Evolutionary conservation across 176 grass and related monocot species (phyloP), one percentile per base, ranked within the genome.

Genomic region (Oryza rufipogon): DNA sequence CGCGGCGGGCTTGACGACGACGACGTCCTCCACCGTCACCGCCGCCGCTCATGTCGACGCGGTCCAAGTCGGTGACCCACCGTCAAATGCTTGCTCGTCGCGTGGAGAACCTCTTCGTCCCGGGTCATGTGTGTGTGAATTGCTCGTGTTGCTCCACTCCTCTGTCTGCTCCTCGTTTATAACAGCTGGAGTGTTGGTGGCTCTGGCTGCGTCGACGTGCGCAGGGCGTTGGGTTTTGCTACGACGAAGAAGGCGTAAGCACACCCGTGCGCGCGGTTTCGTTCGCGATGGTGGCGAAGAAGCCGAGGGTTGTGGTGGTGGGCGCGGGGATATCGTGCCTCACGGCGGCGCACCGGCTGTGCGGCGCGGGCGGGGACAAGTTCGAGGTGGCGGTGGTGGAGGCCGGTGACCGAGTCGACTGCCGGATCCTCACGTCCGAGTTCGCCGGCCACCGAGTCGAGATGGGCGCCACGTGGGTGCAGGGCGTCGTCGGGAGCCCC

Each of bases 381-480:
- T 93, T 97, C 80, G 91, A 97, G 66, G 90, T 97, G 49, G 78
- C 66, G 69, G 87, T 97, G 32, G 88, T 88, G 19, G 92, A 98
- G 38, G 92, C 87, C 5, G 41, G 85, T 6, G 4, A 25, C 69
- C 89, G 89, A 1, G 88, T 87, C 23, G 95, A 92, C 49, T 92
- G 95, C 11, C 86, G 95, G 36, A 87, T 95, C 28, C 89, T 91
- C 8, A 98, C 92, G 14, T 74, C 89, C 33, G 85, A 91, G 73
- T 93, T 98, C 46, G 85, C 92, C 0, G 91, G 87, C 32, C 89
- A 91, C 87, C 80, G 91, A 11, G 80, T 98, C 74, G 91, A 98
- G 91, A 88, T 93, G 84, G 92, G 92, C 52, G 92, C 95, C 77
- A 98, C 95, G 45, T 98, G 92, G 92, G 87, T 98, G 68, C 95